Conservation (phyloP, 2,329 filamentous ascomycete species). For the Orbilia brochopaga region DNA sequence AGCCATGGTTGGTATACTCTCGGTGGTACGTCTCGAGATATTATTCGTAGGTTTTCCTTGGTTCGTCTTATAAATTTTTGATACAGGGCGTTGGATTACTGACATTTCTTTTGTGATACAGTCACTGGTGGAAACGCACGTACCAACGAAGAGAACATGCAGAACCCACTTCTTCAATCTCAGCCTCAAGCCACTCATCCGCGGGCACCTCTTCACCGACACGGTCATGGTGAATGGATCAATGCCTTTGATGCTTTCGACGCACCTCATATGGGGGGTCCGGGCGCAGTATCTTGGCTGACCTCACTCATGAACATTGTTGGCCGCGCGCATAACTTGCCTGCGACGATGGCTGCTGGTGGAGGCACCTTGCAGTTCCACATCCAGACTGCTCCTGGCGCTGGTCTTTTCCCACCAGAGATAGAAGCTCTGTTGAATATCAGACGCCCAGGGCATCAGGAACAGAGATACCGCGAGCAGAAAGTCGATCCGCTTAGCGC, state of each 20-base stretch:
- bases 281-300: slow-evolving; percentile 58
- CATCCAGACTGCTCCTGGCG: slow-evolving; percentile 42
- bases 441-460: slow-evolving; percentile 54
- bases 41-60: slow-evolving; percentile 53
- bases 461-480: slow-evolving; percentile 54
- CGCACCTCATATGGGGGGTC: slow-evolving; percentile 46
- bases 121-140: slow-evolving; percentile 36
- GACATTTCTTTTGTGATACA: neutral
- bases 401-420: slow-evolving; percentile 62
- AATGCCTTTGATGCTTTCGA: slow-evolving; percentile 50
- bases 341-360: slow-evolving; percentile 51
- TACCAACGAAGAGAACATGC: slow-evolving; percentile 49
- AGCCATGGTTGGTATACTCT: slow-evolving; percentile 55
- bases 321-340: slow-evolving; percentile 45
- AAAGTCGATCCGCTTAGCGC: slow-evolving; percentile 61
- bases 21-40: slow-evolving; percentile 54
- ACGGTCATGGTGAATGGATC: slow-evolving; percentile 48
- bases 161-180: slow-evolving; percentile 49
- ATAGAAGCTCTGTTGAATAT: slow-evolving; percentile 60
- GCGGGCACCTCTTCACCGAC: slow-evolving; percentile 35
- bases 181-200: slow-evolving; percentile 27
- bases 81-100: too few species aligned
- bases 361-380: slow-evolving; percentile 68
- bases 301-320: slow-evolving; percentile 53
- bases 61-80: too few species aligned